Evolutionary conservation across 1,284 basidiomycete species (phyloP).

Genomic region (Lignosus rhinocerotis): DNA sequence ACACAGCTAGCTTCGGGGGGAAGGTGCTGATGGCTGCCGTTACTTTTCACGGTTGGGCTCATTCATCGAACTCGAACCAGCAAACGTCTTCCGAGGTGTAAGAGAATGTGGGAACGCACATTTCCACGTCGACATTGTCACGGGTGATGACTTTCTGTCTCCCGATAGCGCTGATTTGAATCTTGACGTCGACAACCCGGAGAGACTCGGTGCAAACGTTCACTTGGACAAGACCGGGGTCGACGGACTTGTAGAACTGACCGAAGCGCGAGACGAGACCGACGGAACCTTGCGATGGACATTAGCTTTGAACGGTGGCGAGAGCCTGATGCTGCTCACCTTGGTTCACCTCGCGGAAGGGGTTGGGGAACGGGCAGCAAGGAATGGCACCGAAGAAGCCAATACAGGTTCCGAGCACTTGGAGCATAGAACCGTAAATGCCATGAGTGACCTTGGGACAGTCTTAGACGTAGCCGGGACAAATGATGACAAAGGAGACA

Average conservation of each 20-base stretch:
- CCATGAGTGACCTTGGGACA: constrained; percentile 72
- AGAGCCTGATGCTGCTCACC: constrained; percentile 40
- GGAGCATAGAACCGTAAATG: constrained; percentile 81
- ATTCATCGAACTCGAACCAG: too few species aligned
- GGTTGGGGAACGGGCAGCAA: constrained; percentile 81
- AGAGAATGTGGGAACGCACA: constrained; percentile 45
- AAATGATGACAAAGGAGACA: constrained; percentile 6
- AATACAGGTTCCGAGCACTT: constrained; percentile 58
- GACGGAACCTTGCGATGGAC: constrained; percentile 62
- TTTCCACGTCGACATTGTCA: constrained; percentile 89
- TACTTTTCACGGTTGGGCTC: too few species aligned
- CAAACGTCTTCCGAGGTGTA: background rate
- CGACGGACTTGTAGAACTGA: constrained; percentile 92
- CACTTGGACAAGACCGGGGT: constrained; percentile 89
- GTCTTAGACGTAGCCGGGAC: constrained; percentile 9
- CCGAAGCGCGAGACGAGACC: constrained; percentile 92
- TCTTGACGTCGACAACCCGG: constrained; percentile 89
- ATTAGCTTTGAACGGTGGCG: background rate
- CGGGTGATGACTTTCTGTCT: constrained; percentile 83
- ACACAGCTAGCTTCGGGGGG: too few species aligned
- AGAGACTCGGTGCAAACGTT: constrained; percentile 92
- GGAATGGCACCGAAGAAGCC: constrained; percentile 81
- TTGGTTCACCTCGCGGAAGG: constrained; percentile 80
- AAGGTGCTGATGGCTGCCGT: too few species aligned
- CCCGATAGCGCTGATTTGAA: constrained; percentile 87